Conservation (phyloP, 345 rosid genomes). For the Melaleuca alternifolia region DNA sequence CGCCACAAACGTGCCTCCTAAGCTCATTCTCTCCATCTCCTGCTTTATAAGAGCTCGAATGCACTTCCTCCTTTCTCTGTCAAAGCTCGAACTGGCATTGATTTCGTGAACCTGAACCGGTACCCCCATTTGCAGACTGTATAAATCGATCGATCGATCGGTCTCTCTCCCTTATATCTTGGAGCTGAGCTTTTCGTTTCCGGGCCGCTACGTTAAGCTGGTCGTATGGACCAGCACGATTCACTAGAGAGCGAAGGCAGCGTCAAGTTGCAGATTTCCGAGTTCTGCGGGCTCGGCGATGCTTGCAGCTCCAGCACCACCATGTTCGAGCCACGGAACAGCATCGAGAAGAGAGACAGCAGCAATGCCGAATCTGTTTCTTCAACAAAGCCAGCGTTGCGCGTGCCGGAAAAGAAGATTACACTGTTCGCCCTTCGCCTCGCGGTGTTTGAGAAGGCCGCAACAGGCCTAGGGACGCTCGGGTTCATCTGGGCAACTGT, state of each 20-base stretch:
- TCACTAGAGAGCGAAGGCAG: constrained; percentile 31
- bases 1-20: constrained; percentile 28
- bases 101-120: background rate
- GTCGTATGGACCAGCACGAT: background rate
- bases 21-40: constrained; percentile 9
- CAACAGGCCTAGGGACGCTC: constrained; percentile 73
- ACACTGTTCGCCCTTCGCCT: constrained; percentile 82
- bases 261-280: constrained; percentile 33
- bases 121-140: background rate
- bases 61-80: background rate
- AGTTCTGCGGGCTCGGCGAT: constrained; percentile 34
- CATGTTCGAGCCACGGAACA: constrained; percentile 44
- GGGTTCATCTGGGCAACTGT: constrained; percentile 97
- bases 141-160: background rate
- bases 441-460: constrained; percentile 71
- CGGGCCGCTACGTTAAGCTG: fast-evolving
- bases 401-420: constrained; percentile 75
- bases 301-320: constrained; percentile 39
- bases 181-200: background rate
- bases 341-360: constrained; percentile 37
- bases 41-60: background rate
- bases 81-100: constrained; percentile 11
- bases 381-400: constrained; percentile 1
- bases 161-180: background rate
- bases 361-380: constrained; percentile 22